Evolutionary conservation across 148 eudicot genomes (phyloP).

Genomic region (Camellia lanceoleosa): DNA sequence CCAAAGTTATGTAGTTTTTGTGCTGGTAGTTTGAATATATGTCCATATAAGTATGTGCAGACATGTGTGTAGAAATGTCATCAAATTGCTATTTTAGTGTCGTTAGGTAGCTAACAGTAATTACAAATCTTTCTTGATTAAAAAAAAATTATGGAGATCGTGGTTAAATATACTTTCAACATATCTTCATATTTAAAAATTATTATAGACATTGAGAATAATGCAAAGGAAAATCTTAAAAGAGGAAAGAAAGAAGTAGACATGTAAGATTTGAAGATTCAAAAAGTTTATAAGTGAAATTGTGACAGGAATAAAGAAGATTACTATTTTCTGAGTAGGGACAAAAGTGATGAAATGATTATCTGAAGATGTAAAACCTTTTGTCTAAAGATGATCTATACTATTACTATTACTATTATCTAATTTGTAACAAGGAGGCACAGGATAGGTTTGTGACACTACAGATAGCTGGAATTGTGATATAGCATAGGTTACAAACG

Average conservation of each 20-base stretch:
- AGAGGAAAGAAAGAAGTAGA: not conserved
- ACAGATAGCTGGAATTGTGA: constrained; percentile 1
- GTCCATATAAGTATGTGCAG: not conserved
- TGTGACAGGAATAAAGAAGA: not conserved
- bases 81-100: not conserved
- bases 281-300: not conserved
- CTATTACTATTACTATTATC: not conserved
- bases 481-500: not conserved
- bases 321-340: not conserved
- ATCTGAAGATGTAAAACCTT: not conserved
- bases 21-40: not conserved
- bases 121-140: not conserved
- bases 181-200: not conserved
- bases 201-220: not conserved
- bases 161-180: not conserved
- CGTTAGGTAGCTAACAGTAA: not conserved
- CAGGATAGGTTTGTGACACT: not conserved
- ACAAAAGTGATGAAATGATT: not conserved
- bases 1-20: not conserved
- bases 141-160: not conserved
- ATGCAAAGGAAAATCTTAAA: not conserved
- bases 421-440: too few species aligned
- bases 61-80: not conserved
- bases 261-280: not conserved
- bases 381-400: not conserved